Evolutionary conservation across 768 basidiomycete genomes (phyloP).

Genomic region (Dentipellis sp.): DNA sequence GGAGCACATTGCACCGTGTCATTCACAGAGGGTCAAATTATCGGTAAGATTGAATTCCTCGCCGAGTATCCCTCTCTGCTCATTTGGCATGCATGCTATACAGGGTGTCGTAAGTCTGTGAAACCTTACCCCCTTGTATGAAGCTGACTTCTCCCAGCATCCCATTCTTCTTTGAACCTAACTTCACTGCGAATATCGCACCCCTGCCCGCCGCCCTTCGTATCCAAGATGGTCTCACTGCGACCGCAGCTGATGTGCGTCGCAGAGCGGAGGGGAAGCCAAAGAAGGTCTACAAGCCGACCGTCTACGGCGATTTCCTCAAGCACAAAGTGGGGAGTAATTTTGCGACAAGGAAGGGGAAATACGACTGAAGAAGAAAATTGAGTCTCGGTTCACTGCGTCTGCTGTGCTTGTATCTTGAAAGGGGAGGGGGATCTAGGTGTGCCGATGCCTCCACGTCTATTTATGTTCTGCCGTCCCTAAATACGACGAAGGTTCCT

Average conservation of each 20-base stretch:
- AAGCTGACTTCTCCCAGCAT: conserved; percentile 34
- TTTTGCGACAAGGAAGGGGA: conserved; percentile 39
- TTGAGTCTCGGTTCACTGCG: too few relatives aligned
- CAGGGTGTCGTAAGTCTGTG: conserved; percentile 60
- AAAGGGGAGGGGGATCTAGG: too few relatives aligned
- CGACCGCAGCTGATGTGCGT: conserved; percentile 8
- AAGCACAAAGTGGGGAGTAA: conserved; percentile 64
- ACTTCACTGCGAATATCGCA: conserved; percentile 60
- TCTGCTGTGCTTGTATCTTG: too few relatives aligned
- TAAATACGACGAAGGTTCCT: too few relatives aligned
- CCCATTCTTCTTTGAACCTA: conserved; percentile 94
- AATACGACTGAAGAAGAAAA: conserved; percentile 16
- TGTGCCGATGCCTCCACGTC: too few relatives aligned
- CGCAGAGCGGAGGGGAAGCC: conserved; percentile 11
- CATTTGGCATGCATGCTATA: background rate
- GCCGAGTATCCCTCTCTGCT: background rate
- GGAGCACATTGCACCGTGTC: conserved; percentile 84
- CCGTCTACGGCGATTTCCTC: conserved; percentile 77
- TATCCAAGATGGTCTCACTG: conserved; percentile 22
- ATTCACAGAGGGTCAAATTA: conserved; percentile 71
- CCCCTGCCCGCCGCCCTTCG: conserved; percentile 57
- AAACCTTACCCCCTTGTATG: too few relatives aligned
- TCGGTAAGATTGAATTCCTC: conserved; percentile 20
- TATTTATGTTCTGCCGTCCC: too few relatives aligned
- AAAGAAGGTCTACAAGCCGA: conserved; percentile 31